Evolutionary conservation across 1,284 basidiomycete genomes (phyloP).

Genomic region (Afroboletus lepidellus): DNA sequence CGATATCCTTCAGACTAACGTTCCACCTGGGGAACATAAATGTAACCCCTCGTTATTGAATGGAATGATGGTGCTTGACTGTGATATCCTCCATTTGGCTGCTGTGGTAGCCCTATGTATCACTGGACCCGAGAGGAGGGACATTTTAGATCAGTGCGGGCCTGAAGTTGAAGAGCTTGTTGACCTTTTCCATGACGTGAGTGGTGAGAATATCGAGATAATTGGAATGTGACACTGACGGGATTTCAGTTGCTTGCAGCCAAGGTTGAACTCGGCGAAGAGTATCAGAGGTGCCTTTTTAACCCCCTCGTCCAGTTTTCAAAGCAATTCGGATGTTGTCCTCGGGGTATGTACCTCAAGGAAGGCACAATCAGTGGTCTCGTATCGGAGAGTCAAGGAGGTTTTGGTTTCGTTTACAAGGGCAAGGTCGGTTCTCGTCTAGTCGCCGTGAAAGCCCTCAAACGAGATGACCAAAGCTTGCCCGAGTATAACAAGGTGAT

Average conservation of each 20-base stretch:
- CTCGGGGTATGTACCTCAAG: constrained; percentile 15
- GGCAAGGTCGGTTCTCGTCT: constrained; percentile 16
- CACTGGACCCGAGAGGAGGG: constrained; percentile 5
- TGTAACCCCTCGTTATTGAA: constrained; percentile 23
- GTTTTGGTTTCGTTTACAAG: constrained; percentile 23
- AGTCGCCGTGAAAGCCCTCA: constrained; percentile 28
- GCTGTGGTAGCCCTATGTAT: constrained; percentile 12
- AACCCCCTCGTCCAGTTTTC: constrained; percentile 18
- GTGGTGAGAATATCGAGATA: constrained; percentile 2
- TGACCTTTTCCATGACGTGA: constrained; percentile 24
- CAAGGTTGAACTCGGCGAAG: constrained; percentile 12
- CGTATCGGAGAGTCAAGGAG: constrained; percentile 8
- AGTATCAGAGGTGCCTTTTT: constrained; percentile 18
- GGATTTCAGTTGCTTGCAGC: constrained; percentile 24
- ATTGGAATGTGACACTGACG: constrained; percentile 6
- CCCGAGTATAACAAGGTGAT: constrained; percentile 20
- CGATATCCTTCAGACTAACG: constrained; percentile 18
- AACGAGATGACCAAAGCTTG: not conserved
- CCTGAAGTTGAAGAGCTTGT: constrained; percentile 5
- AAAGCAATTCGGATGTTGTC: constrained; percentile 17
- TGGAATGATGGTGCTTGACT: constrained; percentile 12
- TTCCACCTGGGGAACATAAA: constrained; percentile 9
- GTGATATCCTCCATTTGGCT: constrained; percentile 23
- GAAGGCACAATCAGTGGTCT: constrained; percentile 6
- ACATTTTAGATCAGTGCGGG: constrained; percentile 7